Evolutionary conservation across 169 alveolate species (phyloP).

Genomic region (Cryptosporidium xiaoi): DNA sequence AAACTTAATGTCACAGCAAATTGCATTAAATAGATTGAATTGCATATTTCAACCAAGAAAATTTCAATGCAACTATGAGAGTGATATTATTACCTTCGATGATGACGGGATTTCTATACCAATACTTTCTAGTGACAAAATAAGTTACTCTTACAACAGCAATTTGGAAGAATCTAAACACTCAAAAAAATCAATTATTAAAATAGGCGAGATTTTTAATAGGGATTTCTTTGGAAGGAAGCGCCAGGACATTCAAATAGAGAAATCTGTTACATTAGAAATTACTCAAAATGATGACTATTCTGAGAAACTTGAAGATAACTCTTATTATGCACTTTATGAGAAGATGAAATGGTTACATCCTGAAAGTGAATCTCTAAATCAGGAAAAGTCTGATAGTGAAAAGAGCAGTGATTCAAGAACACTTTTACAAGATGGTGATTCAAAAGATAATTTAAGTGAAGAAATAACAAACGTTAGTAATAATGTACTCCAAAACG

Average conservation of each 20-base stretch:
- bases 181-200: constrained; percentile 21
- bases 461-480: no score
- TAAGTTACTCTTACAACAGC: constrained; percentile 13
- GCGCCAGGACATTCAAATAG: constrained; percentile 60
- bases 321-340: constrained; percentile 33
- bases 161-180: neutral
- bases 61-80: constrained; percentile 72
- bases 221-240: constrained; percentile 23
- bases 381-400: neutral
- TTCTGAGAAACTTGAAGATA: constrained; percentile 21
- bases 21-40: constrained; percentile 48
- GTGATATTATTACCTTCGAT: constrained; percentile 67
- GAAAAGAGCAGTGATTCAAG: neutral
- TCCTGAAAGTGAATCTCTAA: constrained; percentile 2
- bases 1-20: constrained; percentile 59
- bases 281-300: constrained; percentile 21
- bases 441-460: no score
- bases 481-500: no score
- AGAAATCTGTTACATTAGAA: constrained; percentile 41
- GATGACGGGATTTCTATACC: constrained; percentile 73
- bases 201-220: constrained; percentile 47
- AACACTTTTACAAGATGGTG: neutral
- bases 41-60: constrained; percentile 74
- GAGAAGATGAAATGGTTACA: constrained; percentile 42
- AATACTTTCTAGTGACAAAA: constrained; percentile 52